A percentile compares a stretch with the other conserved stretches of the same genome.
Conservation (phyloP, 1,284 basidiomycete genomes). For the Ceratobasidium sp. region DNA sequence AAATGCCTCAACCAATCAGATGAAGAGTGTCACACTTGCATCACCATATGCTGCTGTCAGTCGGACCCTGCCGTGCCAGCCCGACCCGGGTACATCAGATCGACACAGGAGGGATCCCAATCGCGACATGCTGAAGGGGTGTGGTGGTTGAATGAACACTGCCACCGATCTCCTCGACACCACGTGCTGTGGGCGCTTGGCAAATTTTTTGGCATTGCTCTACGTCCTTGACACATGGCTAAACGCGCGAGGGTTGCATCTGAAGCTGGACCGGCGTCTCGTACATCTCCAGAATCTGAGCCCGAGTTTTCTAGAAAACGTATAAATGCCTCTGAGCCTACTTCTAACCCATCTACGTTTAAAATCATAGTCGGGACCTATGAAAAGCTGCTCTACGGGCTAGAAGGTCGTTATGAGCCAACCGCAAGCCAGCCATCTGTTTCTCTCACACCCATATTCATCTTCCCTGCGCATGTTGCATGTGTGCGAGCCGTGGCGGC, state of each 20-base stretch:
- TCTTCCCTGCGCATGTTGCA: slow-evolving; percentile 95
- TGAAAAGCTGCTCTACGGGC: slow-evolving; percentile 93
- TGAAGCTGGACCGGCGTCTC: background rate
- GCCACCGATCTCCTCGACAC: background rate
- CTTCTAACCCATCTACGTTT: slow-evolving; percentile 60
- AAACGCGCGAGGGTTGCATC: slow-evolving; percentile 26
- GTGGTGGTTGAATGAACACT: background rate
- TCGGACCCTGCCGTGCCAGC: background rate
- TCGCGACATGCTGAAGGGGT: background rate
- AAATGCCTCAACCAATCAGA: background rate
- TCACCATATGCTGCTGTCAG: slow-evolving; percentile 26
- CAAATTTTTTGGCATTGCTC: slow-evolving; percentile 16
- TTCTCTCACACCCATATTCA: slow-evolving; percentile 82
- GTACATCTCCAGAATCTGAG: background rate
- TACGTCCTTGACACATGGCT: slow-evolving; percentile 2
- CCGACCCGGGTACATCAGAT: background rate
- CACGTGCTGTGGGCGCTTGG: slow-evolving; percentile 30
- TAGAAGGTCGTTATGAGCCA: slow-evolving; percentile 67
- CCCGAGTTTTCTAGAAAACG: background rate
- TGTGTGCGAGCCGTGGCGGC: slow-evolving; percentile 90
- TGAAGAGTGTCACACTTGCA: background rate
- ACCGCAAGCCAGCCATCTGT: slow-evolving; percentile 41
- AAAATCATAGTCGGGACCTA: slow-evolving; percentile 91
- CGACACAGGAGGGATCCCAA: background rate
- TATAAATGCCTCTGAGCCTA: slow-evolving; percentile 16